Percentiles rank a stretch among this genome's conserved stretches.
phyloP scores from a whole-genome alignment of 352 stramenopile genomes.

The Phytopythium chamaehyphon region DNA sequence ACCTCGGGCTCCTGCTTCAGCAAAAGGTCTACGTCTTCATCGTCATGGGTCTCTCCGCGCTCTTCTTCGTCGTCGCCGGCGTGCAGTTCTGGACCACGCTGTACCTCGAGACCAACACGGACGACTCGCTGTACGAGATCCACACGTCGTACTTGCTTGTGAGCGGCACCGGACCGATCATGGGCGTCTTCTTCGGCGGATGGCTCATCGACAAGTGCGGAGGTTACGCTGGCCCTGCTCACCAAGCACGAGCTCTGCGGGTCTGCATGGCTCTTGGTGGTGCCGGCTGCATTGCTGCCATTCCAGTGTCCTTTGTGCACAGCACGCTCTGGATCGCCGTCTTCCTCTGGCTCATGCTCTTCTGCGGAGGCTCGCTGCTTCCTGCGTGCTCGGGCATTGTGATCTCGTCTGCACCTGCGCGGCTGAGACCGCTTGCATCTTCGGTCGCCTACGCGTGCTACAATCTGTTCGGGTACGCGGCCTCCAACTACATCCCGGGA shows the following conservation, averaged over 20 bases:
- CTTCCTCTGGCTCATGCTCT: constrained; percentile 84
- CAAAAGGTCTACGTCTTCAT: constrained; percentile 73
- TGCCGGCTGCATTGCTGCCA: constrained; percentile 35
- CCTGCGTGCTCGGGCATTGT: constrained; percentile 83
- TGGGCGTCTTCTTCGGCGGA: constrained; percentile 83
- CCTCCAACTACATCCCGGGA: constrained; percentile 80
- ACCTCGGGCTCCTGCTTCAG: constrained; percentile 45
- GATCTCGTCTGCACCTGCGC: constrained; percentile 61
- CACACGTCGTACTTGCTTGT: constrained; percentile 73
- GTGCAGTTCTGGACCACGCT: constrained; percentile 86
- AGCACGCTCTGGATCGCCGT: constrained; percentile 59
- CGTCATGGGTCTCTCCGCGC: constrained; percentile 70
- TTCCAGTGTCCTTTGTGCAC: constrained; percentile 69
- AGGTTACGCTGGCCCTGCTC: constrained; percentile 61
- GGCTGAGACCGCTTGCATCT: constrained; percentile 61
- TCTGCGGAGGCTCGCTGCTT: constrained; percentile 67
- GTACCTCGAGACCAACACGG: constrained; percentile 77
- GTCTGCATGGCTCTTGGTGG: constrained; percentile 71
- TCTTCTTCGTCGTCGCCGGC: constrained; percentile 81
- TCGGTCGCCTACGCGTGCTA: constrained; percentile 80
- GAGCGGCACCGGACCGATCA: constrained; percentile 69
- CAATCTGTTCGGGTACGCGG: constrained; percentile 83
- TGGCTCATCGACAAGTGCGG: constrained; percentile 80
- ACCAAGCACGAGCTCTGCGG: constrained; percentile 62
- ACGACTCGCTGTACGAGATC: constrained; percentile 75